Evolutionary conservation across 805 yeast genomes (phyloP).

Genomic region (Zygosaccharomyces lentus): DNA sequence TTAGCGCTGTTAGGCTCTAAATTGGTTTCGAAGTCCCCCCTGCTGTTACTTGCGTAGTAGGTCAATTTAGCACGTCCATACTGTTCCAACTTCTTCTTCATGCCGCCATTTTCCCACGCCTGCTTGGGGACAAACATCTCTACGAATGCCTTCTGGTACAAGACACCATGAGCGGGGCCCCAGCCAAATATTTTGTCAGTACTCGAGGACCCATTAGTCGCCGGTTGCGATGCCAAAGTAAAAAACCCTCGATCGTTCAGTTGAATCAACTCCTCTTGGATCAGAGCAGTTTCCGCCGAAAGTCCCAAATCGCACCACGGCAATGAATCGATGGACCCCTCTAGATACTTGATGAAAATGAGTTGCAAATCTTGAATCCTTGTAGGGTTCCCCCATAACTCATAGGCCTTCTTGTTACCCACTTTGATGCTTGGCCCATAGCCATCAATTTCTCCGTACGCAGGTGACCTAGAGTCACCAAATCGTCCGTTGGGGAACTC

Average conservation of each 20-base stretch:
- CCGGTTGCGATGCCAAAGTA: conserved; percentile 95
- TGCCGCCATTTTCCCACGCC: conserved; percentile 52
- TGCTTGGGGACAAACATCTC: conserved; percentile 74
- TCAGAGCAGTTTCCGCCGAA: conserved; percentile 84
- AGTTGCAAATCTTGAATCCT: conserved; percentile 54
- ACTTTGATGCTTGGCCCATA: conserved; percentile 90
- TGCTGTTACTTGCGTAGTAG: conserved; percentile 68
- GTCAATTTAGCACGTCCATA: conserved; percentile 48
- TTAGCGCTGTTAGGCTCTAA: conserved; percentile 52
- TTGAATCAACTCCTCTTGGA: conserved; percentile 84
- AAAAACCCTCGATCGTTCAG: conserved; percentile 71
- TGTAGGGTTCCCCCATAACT: conserved; percentile 78
- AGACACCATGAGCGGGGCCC: conserved; percentile 89
- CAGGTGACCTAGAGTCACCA: conserved; percentile 93
- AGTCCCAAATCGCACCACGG: conserved; percentile 93
- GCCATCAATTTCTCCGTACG: conserved; percentile 97
- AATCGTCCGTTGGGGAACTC: conserved; percentile 95
- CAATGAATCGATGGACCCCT: conserved; percentile 66
- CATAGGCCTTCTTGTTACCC: conserved; percentile 58
- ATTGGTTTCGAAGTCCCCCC: conserved; percentile 58
- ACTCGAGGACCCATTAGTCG: conserved; percentile 72
- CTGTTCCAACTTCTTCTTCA: conserved; percentile 50
- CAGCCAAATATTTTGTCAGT: conserved; percentile 91
- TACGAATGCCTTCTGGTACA: conserved; percentile 93
- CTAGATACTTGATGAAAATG: conserved; percentile 67